Evolutionary conservation across 352 stramenopile genomes (phyloP).

Genomic region (Pythium coloratum): DNA sequence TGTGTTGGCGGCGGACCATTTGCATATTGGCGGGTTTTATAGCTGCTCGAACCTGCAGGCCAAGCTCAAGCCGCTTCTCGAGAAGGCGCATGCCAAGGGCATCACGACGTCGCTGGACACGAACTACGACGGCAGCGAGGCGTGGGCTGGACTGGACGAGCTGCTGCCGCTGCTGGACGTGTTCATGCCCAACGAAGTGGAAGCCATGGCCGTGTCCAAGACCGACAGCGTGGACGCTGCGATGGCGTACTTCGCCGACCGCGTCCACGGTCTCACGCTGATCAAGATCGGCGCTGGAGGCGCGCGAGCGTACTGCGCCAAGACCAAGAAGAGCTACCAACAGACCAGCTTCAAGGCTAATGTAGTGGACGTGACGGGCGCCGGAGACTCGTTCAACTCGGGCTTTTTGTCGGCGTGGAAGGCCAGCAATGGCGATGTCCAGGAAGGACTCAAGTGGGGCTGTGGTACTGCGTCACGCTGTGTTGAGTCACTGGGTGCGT

Average conservation of each 20-base stretch:
- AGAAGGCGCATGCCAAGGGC: constrained; percentile 54
- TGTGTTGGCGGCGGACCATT: constrained; percentile 55
- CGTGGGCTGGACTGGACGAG: constrained; percentile 59
- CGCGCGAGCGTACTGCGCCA: constrained; percentile 47
- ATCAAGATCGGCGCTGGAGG: constrained; percentile 72
- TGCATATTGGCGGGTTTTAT: constrained; percentile 86
- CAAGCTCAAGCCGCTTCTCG: constrained; percentile 58
- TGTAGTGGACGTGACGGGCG: constrained; percentile 81
- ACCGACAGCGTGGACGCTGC: constrained; percentile 50
- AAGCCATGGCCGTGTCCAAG: constrained; percentile 67
- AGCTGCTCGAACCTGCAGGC: constrained; percentile 62
- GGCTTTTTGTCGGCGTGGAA: constrained; percentile 78
- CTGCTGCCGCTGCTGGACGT: constrained; percentile 73
- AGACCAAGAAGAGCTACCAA: constrained; percentile 40
- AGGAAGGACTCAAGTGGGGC: constrained; percentile 58
- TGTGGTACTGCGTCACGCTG: constrained; percentile 66
- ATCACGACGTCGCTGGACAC: constrained; percentile 82
- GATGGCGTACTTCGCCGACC: constrained; percentile 46
- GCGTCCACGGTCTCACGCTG: constrained; percentile 51
- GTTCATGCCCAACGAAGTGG: constrained; percentile 83
- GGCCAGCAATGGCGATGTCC: constrained; percentile 41
- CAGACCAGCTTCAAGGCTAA: constrained; percentile 52
- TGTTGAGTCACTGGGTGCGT: constrained; percentile 58
- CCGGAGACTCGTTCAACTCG: constrained; percentile 86
- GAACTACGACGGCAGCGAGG: constrained; percentile 79